Base-by-base conservation (phyloP, 352 stramenopile species). In the Aphanomyces astaci region DNA sequence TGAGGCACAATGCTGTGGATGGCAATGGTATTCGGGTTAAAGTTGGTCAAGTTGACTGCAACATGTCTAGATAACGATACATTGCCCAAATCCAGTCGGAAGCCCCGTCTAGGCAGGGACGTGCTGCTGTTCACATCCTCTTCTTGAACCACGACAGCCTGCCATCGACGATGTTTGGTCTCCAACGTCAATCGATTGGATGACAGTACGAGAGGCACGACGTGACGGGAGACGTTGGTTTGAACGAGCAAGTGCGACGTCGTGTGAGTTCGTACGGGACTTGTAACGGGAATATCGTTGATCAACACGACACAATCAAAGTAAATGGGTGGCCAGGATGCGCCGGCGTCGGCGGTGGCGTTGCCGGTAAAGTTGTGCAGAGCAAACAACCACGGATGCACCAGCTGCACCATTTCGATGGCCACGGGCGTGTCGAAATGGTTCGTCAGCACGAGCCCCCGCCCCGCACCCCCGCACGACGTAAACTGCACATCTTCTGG, bases 41-140 rank as follows among this genome's bases (percentile, higher is more conserved):
- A 39, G 22, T 65, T 65, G n/a, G 56, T 65, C 56, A 65, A 25
- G 36, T 65, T 65, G 36, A 65, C 7, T 24, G 24, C 24, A 10
- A 52, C 56, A 2, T 65, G 36, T 4, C 56, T 32, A 19, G 33
- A 32, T 4, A 1, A n/a, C 10, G 56, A 51, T 24, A 53, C 53
- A 10, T 65, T 65, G 56, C 56, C 56, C 11, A 65, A 51, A 24
- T 65, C 56, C n/a, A 59, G 19, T 22, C 11, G 19, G 33, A 25
- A 65, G 1, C 2, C 22, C 24, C 36, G 36, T 33, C n/a, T n/a
- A n/a, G n/a, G n/a, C n/a, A n/a, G n/a, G n/a, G n/a, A n/a, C n/a
- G n/a, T n/a, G n/a, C n/a, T n/a, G n/a, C n/a, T n/a, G n/a, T n/a
- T n/a, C n/a, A n/a, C n/a, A n/a, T n/a, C n/a, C n/a, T n/a, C n/a